Percentiles rank a stretch among this genome's conserved stretches.
Conservation (phyloP, 2,329 filamentous ascomycete species). For the Hymenoscyphus fraxineus region DNA sequence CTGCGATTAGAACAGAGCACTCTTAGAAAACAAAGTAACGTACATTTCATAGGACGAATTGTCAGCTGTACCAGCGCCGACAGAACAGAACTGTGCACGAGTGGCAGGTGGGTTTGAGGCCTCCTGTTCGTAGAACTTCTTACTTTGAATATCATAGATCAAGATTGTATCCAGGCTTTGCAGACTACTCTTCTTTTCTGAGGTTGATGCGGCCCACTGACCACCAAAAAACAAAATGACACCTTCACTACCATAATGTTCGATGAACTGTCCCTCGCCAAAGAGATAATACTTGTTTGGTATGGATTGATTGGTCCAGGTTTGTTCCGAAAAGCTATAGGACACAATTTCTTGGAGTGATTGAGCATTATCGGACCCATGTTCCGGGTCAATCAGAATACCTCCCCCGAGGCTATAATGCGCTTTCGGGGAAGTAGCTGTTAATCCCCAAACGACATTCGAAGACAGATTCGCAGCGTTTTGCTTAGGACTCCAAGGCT, state of each 20-base stretch:
- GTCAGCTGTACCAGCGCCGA: background rate
- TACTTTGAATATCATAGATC: constrained; percentile 1
- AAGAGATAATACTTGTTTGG: background rate
- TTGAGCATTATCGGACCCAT: background rate
- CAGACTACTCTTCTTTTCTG: background rate
- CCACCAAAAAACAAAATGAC: background rate
- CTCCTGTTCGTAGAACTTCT: background rate
- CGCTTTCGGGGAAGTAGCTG: background rate
- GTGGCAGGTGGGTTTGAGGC: background rate
- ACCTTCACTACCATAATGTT: background rate
- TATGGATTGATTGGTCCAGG: background rate
- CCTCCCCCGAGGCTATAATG: background rate
- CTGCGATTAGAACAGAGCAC: background rate
- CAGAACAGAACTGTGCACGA: background rate
- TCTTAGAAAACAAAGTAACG: background rate
- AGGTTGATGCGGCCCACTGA: background rate
- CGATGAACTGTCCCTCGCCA: background rate
- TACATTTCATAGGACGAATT: constrained; percentile 3
- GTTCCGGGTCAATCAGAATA: background rate
- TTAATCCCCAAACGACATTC: background rate
- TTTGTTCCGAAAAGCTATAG: background rate
- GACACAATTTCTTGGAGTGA: background rate
- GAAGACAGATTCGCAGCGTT: background rate
- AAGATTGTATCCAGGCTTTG: background rate
- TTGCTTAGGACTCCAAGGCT: background rate